These are phyloP conservation scores for Lophiotrema nucula DNA, from an alignment of 495 filamentous ascomycete species.

Conservation along the genomic window DNA sequence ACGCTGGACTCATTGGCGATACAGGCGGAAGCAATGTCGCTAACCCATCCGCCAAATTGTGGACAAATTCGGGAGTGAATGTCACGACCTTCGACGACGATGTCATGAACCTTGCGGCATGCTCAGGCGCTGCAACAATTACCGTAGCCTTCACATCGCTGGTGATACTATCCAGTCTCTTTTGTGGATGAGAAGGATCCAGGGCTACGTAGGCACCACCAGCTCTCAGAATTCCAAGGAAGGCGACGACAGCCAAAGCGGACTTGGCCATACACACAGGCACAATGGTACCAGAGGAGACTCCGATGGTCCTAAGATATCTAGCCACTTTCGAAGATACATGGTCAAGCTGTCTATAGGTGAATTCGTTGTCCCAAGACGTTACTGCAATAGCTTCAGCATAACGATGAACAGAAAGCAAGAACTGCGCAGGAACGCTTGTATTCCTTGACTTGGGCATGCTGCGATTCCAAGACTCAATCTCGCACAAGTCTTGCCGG, in stretches of 20 bases:
- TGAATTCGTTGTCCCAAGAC: too few species aligned
- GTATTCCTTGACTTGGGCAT: too few species aligned
- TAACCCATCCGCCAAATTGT: background rate
- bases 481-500: too few species aligned
- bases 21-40: background rate
- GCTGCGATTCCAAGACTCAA: too few species aligned
- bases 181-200: conserved; percentile 40
- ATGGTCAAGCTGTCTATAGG: too few species aligned
- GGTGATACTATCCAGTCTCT: background rate
- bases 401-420: too few species aligned
- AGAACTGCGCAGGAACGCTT: too few species aligned
- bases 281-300: too few species aligned
- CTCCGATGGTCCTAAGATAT: too few species aligned
- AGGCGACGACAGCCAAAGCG: conserved; percentile 37
- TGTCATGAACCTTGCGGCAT: background rate
- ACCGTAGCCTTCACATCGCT: background rate
- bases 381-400: too few species aligned
- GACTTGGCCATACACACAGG: background rate
- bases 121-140: background rate
- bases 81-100: too few species aligned
- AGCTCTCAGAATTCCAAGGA: conserved; percentile 47
- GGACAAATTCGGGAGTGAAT: background rate
- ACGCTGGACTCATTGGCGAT: background rate
- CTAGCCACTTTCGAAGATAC: too few species aligned
- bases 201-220: conserved; percentile 47